phyloP scores from a whole-genome alignment of 2,329 filamentous ascomycete species.

The Pseudogymnoascus sp. region DNA sequence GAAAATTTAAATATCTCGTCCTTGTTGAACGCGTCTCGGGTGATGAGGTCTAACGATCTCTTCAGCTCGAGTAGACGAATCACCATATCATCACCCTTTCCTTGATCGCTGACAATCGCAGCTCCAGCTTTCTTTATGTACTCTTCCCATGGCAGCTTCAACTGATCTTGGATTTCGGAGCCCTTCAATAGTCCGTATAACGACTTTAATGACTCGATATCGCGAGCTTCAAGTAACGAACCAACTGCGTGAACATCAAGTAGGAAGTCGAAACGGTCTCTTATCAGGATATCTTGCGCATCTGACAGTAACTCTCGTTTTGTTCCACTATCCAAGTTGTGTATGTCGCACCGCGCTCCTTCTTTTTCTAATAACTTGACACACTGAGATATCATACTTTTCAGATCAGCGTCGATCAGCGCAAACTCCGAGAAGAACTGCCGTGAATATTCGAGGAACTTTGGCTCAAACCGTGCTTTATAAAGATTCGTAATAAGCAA shows the following conservation, averaged over 20 bases:
- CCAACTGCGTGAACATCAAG: conserved; percentile 59
- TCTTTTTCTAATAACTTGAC: conserved; percentile 63
- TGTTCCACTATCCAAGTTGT: conserved; percentile 75
- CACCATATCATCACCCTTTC: conserved; percentile 77
- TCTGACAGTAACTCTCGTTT: conserved; percentile 65
- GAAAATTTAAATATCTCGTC: conserved; percentile 70
- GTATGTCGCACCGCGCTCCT: conserved; percentile 66
- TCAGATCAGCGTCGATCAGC: conserved; percentile 53
- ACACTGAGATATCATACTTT: conserved; percentile 66
- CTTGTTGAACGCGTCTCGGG: conserved; percentile 65
- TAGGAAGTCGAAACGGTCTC: conserved; percentile 55
- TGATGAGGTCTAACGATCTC: conserved; percentile 65
- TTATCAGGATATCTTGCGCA: conserved; percentile 65
- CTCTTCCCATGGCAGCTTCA: conserved; percentile 65
- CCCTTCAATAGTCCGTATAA: conserved; percentile 72
- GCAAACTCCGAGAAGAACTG: conserved; percentile 63
- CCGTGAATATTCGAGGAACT: conserved; percentile 59
- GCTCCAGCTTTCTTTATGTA: conserved; percentile 73
- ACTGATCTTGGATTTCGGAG: conserved; percentile 57
- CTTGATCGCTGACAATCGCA: conserved; percentile 69
- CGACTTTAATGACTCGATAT: conserved; percentile 60
- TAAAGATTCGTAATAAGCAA: conserved; percentile 81
- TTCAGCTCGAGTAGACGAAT: conserved; percentile 73
- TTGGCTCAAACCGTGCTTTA: conserved; percentile 66
- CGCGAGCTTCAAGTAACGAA: conserved; percentile 62